Conservation (phyloP, 805 yeast genomes). For the Wickerhamomyces silvicola region DNA sequence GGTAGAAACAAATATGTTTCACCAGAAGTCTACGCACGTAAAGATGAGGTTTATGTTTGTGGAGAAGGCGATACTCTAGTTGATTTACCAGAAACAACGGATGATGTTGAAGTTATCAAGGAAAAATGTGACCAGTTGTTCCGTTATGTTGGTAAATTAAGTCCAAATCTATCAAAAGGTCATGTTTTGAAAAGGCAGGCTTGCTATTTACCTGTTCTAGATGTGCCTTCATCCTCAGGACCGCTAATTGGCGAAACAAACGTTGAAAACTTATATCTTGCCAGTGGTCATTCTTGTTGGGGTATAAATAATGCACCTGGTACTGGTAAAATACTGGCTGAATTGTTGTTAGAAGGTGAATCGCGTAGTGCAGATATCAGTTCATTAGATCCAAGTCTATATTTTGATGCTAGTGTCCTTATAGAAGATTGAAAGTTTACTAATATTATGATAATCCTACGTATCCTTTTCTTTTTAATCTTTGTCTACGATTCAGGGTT, state of each 20-base stretch:
- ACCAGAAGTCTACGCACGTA: slow-evolving; percentile 93
- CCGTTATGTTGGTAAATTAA: slow-evolving; percentile 69
- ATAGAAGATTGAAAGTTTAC: too few relatives aligned
- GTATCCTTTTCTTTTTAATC: too few relatives aligned
- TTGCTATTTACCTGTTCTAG: slow-evolving; percentile 90
- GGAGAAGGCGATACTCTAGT: slow-evolving; percentile 94
- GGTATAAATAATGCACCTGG: slow-evolving; percentile 98
- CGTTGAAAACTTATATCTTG: slow-evolving; percentile 68
- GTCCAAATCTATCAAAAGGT: slow-evolving; percentile 66
- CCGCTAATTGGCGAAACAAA: slow-evolving; percentile 94
- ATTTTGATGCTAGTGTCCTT: slow-evolving; percentile 66
- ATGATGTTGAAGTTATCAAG: slow-evolving; percentile 82
- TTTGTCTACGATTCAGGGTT: too few relatives aligned
- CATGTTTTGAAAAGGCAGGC: slow-evolving; percentile 81
- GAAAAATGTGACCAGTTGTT: slow-evolving; percentile 86
- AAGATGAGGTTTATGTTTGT: slow-evolving; percentile 93
- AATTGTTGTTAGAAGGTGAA: slow-evolving; percentile 76
- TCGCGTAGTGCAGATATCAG: slow-evolving; percentile 71
- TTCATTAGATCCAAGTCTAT: slow-evolving; percentile 78
- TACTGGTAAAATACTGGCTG: slow-evolving; percentile 91
- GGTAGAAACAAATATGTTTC: slow-evolving; percentile 64
- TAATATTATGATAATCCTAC: too few relatives aligned
- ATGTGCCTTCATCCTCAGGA: slow-evolving; percentile 87
- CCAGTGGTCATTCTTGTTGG: slow-evolving; percentile 98
- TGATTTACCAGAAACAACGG: slow-evolving; percentile 89